Conservation (phyloP, 257 asterid species). For the Solanum pinnatisectum region DNA sequence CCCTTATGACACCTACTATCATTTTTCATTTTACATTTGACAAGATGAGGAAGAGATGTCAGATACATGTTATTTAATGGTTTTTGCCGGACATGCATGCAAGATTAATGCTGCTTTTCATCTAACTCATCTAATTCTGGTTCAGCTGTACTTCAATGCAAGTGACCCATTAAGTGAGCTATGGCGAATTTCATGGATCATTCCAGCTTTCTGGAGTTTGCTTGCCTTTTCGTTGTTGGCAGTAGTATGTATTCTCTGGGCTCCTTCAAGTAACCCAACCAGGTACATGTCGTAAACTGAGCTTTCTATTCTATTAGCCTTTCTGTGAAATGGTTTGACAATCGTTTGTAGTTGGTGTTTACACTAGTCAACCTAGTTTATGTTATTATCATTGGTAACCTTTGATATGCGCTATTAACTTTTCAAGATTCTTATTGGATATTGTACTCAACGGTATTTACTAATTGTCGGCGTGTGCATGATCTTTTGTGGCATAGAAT, state of each 20-base stretch:
- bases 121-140: neutral
- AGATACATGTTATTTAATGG: neutral
- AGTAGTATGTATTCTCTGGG: conserved; percentile 31
- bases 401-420: neutral
- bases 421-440: neutral
- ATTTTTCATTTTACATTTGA: neutral
- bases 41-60: neutral
- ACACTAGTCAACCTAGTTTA: neutral
- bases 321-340: neutral
- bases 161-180: conserved; percentile 42
- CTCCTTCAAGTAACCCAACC: conserved; percentile 29
- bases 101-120: neutral
- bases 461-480: neutral
- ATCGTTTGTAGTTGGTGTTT: neutral
- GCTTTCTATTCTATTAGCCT: neutral
- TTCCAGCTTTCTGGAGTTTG: conserved; percentile 38
- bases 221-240: conserved; percentile 20
- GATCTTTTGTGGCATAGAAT: neutral
- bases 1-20: neutral
- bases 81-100: neutral
- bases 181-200: conserved; percentile 36
- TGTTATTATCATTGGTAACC: neutral
- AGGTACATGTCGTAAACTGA: conserved; percentile 5
- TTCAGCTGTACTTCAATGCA: conserved; percentile 41
- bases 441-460: neutral